phyloP scores from a whole-genome alignment of 768 basidiomycete species.

The Collybia mongolica region DNA sequence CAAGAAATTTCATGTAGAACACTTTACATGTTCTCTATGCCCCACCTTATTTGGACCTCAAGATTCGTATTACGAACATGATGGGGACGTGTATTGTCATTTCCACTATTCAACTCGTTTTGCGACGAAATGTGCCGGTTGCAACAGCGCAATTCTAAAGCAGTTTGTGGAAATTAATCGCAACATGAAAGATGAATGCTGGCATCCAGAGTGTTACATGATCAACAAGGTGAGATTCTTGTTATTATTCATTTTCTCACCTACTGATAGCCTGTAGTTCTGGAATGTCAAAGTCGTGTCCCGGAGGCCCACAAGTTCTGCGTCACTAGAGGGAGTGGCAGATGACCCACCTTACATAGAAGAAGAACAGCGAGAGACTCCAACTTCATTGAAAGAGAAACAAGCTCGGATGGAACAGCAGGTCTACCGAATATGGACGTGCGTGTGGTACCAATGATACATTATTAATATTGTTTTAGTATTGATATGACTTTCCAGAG shows the following conservation, averaged over 20 bases:
- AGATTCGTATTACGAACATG: slow-evolving; percentile 99
- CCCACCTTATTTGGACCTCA: slow-evolving; percentile 95
- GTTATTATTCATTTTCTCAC: slow-evolving; percentile 2
- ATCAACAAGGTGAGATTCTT: slow-evolving; percentile 83
- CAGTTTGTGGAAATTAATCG: slow-evolving; percentile 99
- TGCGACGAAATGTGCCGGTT: slow-evolving; percentile 97
- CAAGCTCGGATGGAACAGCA: slow-evolving; percentile 95
- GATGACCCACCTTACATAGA: slow-evolving; percentile 60
- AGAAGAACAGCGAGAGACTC: slow-evolving; percentile 80
- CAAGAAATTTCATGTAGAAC: slow-evolving; percentile 99
- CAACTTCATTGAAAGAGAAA: slow-evolving; percentile 79
- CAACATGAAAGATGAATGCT: slow-evolving; percentile 97
- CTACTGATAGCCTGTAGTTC: slow-evolving; percentile 53
- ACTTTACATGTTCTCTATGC: slow-evolving; percentile 98
- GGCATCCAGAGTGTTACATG: slow-evolving; percentile 99
- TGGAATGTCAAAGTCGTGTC: slow-evolving; percentile 97
- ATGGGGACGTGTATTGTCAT: slow-evolving; percentile 97
- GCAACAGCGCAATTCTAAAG: slow-evolving; percentile 95
- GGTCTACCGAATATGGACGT: slow-evolving; percentile 99
- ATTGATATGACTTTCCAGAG: slow-evolving; percentile 40
- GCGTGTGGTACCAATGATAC: slow-evolving; percentile 29
- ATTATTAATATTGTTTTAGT: slow-evolving; percentile 8
- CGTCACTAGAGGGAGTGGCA: slow-evolving; percentile 49
- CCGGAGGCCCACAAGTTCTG: slow-evolving; percentile 63
- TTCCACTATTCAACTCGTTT: slow-evolving; percentile 99